Conservation (phyloP, 331 rosid species). For the Quercus tomentella region DNA sequence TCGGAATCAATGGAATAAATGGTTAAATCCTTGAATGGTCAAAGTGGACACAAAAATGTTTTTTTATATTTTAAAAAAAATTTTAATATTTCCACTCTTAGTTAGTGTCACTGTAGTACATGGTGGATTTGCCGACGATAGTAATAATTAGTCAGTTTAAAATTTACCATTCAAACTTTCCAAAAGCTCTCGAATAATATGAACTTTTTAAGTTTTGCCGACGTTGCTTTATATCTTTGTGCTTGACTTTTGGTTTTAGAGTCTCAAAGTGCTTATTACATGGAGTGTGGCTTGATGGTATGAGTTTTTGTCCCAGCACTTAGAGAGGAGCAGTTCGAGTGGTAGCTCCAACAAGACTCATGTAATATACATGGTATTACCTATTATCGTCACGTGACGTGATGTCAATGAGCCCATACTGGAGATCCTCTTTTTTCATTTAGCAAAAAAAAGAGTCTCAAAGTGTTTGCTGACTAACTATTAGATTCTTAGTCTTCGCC, state of each 20-base stretch:
- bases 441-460: too few relatives aligned
- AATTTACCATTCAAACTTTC: neutral
- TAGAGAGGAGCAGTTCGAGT: too few relatives aligned
- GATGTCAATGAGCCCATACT: too few relatives aligned
- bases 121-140: neutral
- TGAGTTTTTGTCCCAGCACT: rapidly evolving
- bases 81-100: too few relatives aligned
- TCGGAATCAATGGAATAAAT: too few relatives aligned
- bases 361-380: rapidly evolving
- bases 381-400: rapidly evolving
- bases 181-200: neutral
- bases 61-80: too few relatives aligned
- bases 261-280: neutral
- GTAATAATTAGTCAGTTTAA: neutral
- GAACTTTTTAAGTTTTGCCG: neutral
- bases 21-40: too few relatives aligned
- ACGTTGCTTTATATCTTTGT: neutral
- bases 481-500: too few relatives aligned
- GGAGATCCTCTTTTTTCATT: rapidly evolving
- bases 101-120: neutral
- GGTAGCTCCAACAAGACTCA: rapidly evolving
- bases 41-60: too few relatives aligned
- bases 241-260: neutral
- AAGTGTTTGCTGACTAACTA: neutral
- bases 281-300: too few relatives aligned